A percentile compares a stretch with the other conserved stretches of the same genome.
These are phyloP conservation scores for Nakazawaea wickerhamii DNA, from an alignment of 805 yeast species.

Conservation along the genomic window DNA sequence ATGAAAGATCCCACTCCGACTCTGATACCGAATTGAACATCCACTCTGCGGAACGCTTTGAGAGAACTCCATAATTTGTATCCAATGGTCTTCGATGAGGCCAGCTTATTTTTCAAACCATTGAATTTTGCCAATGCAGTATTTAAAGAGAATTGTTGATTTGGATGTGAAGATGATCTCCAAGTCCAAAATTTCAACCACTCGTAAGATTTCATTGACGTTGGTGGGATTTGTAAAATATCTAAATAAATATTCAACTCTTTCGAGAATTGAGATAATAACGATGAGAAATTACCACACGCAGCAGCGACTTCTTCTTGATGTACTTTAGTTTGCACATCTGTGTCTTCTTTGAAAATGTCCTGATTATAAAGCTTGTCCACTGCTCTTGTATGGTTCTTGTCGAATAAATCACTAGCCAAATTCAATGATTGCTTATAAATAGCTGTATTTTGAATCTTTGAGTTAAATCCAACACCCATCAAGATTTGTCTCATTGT, in stretches of 20 bases:
- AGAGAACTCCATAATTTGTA: constrained; percentile 44
- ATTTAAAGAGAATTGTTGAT: constrained; percentile 23
- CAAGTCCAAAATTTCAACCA: constrained; percentile 52
- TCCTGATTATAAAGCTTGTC: constrained; percentile 52
- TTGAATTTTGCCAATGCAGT: constrained; percentile 26
- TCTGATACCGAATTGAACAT: constrained; percentile 72
- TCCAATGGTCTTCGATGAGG: constrained; percentile 17
- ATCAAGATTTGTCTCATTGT: constrained; percentile 58
- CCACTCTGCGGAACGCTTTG: constrained; percentile 52
- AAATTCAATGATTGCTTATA: constrained; percentile 40
- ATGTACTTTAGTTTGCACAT: constrained; percentile 41
- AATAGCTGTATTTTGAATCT: constrained; percentile 31
- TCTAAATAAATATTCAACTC: constrained; percentile 48
- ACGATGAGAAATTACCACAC: constrained; percentile 72
- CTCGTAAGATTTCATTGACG: constrained; percentile 30
- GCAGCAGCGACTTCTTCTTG: constrained; percentile 82
- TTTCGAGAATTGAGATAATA: constrained; percentile 55
- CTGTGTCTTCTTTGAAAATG: constrained; percentile 36
- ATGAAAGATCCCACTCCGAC: constrained; percentile 74
- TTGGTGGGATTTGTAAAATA: constrained; percentile 25
- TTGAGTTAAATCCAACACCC: constrained; percentile 50
- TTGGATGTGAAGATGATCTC: constrained; percentile 2
- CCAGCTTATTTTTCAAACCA: constrained; percentile 22
- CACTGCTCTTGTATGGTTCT: constrained; percentile 53
- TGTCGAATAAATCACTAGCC: constrained; percentile 52